A percentile compares a stretch with the other conserved stretches of the same genome.
These are phyloP conservation scores for Solanum hybrid DNA, from an alignment of 305 asterid species.

Conservation along the genomic window DNA sequence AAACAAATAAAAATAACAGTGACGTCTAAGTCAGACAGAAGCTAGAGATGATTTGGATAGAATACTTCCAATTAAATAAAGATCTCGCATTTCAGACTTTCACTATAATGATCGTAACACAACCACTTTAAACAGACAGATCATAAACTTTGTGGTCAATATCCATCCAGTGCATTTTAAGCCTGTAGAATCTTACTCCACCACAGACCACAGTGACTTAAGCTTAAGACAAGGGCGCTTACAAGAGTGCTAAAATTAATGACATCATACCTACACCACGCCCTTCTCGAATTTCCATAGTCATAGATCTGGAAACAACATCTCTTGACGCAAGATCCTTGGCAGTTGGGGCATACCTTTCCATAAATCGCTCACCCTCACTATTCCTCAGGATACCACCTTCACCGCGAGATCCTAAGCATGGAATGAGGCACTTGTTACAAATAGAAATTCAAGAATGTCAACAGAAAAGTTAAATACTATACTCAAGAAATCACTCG, in stretches of 20 bases:
- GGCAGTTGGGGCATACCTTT: constrained; percentile 97
- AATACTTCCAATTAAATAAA: neutral
- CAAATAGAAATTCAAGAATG: constrained; percentile 3
- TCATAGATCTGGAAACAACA: constrained; percentile 98
- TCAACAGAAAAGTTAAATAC: neutral
- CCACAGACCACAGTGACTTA: neutral
- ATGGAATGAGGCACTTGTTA: constrained; percentile 10
- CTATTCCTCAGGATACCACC: constrained; percentile 98
- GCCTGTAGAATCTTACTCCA: neutral
- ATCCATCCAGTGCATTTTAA: neutral
- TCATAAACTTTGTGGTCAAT: neutral
- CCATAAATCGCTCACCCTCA: constrained; percentile 99
- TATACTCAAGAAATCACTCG: neutral
- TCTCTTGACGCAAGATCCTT: constrained; percentile 99
- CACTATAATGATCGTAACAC: neutral
- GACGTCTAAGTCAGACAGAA: neutral
- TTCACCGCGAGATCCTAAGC: constrained; percentile 94
- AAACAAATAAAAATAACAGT: neutral
- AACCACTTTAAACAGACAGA: neutral
- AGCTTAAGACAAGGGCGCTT: neutral
- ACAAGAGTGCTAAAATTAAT: neutral
- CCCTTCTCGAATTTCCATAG: constrained; percentile 99
- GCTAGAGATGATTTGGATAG: neutral
- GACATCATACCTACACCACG: constrained; percentile 86
- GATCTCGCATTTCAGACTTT: neutral